phyloP scores from a whole-genome alignment of 495 filamentous ascomycete species.

The Collariella sp. region DNA sequence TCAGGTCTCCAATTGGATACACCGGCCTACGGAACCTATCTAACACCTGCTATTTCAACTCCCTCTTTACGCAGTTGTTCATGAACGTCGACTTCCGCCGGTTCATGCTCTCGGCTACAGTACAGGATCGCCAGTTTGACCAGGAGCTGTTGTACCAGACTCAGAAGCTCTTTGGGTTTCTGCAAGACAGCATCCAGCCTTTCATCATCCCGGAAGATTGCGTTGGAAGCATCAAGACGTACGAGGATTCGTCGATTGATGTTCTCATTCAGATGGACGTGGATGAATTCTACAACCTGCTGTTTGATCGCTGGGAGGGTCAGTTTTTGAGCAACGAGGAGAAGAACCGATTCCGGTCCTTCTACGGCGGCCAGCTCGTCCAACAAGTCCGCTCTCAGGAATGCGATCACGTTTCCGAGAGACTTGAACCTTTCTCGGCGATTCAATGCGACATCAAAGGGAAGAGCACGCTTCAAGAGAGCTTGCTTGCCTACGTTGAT shows the following conservation, averaged over 20 bases:
- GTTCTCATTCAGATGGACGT: slow-evolving; percentile 92
- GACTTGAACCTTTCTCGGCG: slow-evolving; percentile 83
- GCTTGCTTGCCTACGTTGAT: slow-evolving; percentile 85
- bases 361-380: slow-evolving; percentile 86
- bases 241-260: slow-evolving; percentile 79
- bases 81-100: slow-evolving; percentile 87
- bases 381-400: slow-evolving; percentile 95
- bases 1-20: slow-evolving; percentile 68
- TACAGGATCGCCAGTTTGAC: slow-evolving; percentile 44
- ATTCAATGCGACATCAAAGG: slow-evolving; percentile 97
- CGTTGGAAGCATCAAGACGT: slow-evolving; percentile 67
- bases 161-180: slow-evolving; percentile 68
- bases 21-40: slow-evolving; percentile 82
- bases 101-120: slow-evolving; percentile 61
- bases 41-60: slow-evolving; percentile 97
- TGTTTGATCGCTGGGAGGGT: slow-evolving; percentile 86
- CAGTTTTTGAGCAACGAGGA: slow-evolving; percentile 59
- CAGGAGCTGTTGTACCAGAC: slow-evolving; percentile 69
- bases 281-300: slow-evolving; percentile 90
- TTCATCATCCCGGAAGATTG: slow-evolving; percentile 64
- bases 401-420: slow-evolving; percentile 86
- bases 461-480: slow-evolving; percentile 74
- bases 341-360: slow-evolving; percentile 69
- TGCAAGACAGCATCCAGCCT: slow-evolving; percentile 74
- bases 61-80: slow-evolving; percentile 88